Base-by-base conservation (phyloP, 345 rosid species). In the Corchorus olitorius region DNA sequence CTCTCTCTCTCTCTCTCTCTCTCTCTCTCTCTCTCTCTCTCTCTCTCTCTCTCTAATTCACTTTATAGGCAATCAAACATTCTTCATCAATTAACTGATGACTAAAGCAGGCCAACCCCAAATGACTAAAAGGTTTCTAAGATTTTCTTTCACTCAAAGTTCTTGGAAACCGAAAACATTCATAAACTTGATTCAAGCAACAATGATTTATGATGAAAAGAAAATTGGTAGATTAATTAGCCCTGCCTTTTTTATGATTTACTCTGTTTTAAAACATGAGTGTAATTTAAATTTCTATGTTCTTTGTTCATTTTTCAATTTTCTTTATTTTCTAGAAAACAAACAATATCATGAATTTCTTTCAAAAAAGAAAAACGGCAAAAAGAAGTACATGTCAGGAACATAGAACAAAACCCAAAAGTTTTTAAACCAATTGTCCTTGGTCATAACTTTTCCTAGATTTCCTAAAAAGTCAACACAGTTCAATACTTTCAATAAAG, bases 151-250 rank as follows among this genome's bases (percentile, higher is more conserved):
- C 50, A 39, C 22, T 41, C 69, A 27, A 70, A 50, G 60, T 14
- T 33, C 45, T 70, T 70, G 73, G 43, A 27, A 33, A 49, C 59
- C 60, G 33, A 17, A 67, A 67, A 48, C 55, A 48, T 48, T 67
- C 39, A 67, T 7, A 48, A 50, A 52, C 59, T 70, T 70, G 73
- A 52, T 70, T 70, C 27, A 34, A 69, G 54, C 13, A 69, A 48
- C 20, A 49, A 13, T 37, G 8, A 68, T 4, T 68, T 68, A 37
- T 22, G 15, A 68, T 22, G 22, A 69, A 49, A 27, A 27, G 27
- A 68, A 2, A 27, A 27, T 14, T 34, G 19, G 9, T 17, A 16
- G 20, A 33, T 50, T 27, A 45, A 64, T 64, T 8, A 67, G 39
- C 56, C 20, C 68, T 68, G 8, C 43, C 58, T 3, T 27, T 48